Base-by-base conservation (phyloP, 1,284 basidiomycete genomes). In the Mrakiaceae sp. region DNA sequence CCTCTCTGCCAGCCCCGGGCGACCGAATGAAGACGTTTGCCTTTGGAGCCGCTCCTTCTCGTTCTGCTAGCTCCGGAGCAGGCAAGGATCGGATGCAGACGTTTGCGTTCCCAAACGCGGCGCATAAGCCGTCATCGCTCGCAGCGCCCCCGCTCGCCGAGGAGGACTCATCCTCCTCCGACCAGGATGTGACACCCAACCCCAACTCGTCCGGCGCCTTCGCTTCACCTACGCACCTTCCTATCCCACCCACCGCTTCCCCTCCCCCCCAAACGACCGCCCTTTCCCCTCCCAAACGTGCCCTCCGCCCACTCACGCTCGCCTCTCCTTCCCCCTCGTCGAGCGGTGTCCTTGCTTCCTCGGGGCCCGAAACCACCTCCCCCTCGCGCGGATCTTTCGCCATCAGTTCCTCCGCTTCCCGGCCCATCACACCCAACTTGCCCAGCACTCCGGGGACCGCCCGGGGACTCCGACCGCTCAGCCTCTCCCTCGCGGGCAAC, bases 251-350 rank as follows among this genome's bases (percentile, higher is more conserved):
- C 16, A 43, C 44, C 14, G 5, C 63, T 16, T 43, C 58, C 4
- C 46, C 52, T 49, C 8, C 63, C 43, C 16, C 40, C 16, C 8
- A 48, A 44, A n/a, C 56, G 2, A 5, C 16, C n/a, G 9, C 59
- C 6, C 27, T 48, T 46, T 44, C 62, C 3, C 60, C 64, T 46
- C 12, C 64, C 16, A 60, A 58, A 44, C 58, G 53, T 27, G 46
- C 48, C 11, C 64, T 65, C 48, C 64, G 64, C 39, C 60, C 64
- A 12, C 59, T 64, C 12, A 64, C 58, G n/a, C 64, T 64, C 53
- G 49, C 51, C 10, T 56, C 53, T 12, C 53, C 58, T 7, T 42
- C 58, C 8, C 12, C 27, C 0, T 9, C 53, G 40, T 3, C 27
- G 53, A 7, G 39, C 53, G 53, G 10, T 55, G 8, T 55, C 53